Conservation (phyloP, 169 alveolate species). For the Fabrea salina region DNA sequence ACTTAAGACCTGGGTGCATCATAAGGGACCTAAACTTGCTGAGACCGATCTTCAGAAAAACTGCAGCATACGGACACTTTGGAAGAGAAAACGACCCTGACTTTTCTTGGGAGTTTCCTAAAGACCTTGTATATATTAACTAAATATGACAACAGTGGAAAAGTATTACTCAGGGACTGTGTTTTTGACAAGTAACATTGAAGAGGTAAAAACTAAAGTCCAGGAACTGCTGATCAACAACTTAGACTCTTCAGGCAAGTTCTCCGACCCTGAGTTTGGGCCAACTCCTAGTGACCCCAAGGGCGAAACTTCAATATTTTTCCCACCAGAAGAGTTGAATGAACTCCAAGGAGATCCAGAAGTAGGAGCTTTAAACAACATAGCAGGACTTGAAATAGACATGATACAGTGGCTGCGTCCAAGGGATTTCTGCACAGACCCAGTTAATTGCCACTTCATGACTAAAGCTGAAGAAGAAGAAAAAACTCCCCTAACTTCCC, state of each 20-base stretch:
- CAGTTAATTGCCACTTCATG: neutral
- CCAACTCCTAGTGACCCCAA: constrained; percentile 9
- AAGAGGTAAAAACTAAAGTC: neutral
- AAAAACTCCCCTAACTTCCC: neutral
- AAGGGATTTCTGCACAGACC: constrained; percentile 21
- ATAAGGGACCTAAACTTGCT: constrained; percentile 90
- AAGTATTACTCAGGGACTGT: constrained; percentile 20
- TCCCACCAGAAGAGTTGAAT: constrained; percentile 13
- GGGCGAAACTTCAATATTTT: constrained; percentile 16
- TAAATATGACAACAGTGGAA: constrained; percentile 16
- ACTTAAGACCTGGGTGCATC: constrained; percentile 96
- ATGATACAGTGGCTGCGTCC: constrained; percentile 21
- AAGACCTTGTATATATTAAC: constrained; percentile 42
- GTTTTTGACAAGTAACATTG: neutral
- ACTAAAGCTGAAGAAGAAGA: neutral
- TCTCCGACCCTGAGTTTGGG: constrained; percentile 30
- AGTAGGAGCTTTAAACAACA: constrained; percentile 30
- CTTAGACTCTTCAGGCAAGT: neutral
- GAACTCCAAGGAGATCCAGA: constrained; percentile 8
- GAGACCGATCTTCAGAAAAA: constrained; percentile 88
- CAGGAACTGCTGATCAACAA: neutral
- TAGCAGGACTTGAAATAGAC: constrained; percentile 27
- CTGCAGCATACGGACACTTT: constrained; percentile 98
- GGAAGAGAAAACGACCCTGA: constrained; percentile 92
- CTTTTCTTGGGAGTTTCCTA: constrained; percentile 95